A percentile compares a stretch with the other conserved stretches of the same genome.
Evolutionary conservation across 73 alveolate species (phyloP).

Genomic region (Paramecium octaurelia): DNA sequence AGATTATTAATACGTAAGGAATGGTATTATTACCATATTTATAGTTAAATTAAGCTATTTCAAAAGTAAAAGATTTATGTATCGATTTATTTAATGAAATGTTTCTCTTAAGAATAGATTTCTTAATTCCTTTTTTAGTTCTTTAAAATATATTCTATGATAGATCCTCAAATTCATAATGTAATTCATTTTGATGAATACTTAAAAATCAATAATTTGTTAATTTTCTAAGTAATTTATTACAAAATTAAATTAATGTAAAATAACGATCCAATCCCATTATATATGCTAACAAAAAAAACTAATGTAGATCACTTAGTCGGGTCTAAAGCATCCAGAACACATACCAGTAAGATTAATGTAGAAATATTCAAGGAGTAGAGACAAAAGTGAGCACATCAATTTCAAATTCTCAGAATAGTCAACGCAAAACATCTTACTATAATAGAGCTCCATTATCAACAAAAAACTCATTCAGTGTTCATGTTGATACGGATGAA

Average conservation of each 20-base stretch:
- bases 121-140: neutral
- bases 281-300: neutral
- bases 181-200: neutral
- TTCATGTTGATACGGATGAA: slow-evolving; percentile 45
- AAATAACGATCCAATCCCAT: neutral
- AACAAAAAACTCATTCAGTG: neutral
- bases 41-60: neutral
- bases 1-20: neutral
- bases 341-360: neutral
- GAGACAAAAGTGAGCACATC: neutral
- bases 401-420: slow-evolving; percentile 23
- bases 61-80: neutral
- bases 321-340: neutral
- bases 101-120: neutral
- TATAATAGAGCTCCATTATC: slow-evolving; percentile 7
- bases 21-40: too few species aligned
- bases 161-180: neutral
- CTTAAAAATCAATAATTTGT: neutral
- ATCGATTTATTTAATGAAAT: neutral
- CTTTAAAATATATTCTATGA: neutral
- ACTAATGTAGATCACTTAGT: neutral
- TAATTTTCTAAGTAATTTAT: neutral
- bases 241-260: neutral
- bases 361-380: neutral
- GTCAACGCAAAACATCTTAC: slow-evolving; percentile 20